Evolutionary conservation across 139 green algal species (phyloP).

Genomic region (Raphidocelis subcapitata): DNA sequence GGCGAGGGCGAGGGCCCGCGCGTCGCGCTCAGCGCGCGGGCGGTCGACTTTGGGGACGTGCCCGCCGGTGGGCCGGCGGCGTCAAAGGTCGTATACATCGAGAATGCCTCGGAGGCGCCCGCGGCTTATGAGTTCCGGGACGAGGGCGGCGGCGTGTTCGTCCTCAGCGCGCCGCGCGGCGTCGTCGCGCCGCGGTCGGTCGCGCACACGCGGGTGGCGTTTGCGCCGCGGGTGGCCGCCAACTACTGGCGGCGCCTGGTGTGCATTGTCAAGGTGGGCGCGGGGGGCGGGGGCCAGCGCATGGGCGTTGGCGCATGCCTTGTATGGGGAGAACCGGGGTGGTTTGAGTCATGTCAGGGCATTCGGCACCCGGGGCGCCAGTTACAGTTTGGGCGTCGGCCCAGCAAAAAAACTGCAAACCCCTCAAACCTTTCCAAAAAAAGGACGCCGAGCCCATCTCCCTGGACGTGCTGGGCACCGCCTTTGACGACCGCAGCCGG

Average conservation of each 20-base stretch:
- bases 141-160: constrained; percentile 49
- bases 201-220: constrained; percentile 53
- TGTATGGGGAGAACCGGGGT: background rate
- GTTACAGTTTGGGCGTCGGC: background rate
- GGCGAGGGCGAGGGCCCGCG: constrained; percentile 46
- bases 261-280: constrained; percentile 48
- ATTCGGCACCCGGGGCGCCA: background rate
- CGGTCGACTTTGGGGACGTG: constrained; percentile 67
- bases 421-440: background rate
- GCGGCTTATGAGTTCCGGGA: constrained; percentile 54
- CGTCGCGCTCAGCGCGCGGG: constrained; percentile 34
- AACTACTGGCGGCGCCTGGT: constrained; percentile 67
- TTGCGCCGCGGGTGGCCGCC: constrained; percentile 38
- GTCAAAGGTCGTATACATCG: constrained; percentile 57
- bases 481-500: constrained; percentile 49
- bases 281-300: background rate
- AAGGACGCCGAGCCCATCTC: constrained; percentile 35
- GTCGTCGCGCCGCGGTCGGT: constrained; percentile 35
- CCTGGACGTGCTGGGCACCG: constrained; percentile 63
- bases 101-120: constrained; percentile 53
- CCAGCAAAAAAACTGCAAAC: background rate
- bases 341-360: background rate
- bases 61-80: constrained; percentile 12
- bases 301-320: background rate
- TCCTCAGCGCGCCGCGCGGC: constrained; percentile 38